Evolutionary conservation across 2,329 filamentous ascomycete species (phyloP).

Genomic region (Mycosphaerella arachidis): DNA sequence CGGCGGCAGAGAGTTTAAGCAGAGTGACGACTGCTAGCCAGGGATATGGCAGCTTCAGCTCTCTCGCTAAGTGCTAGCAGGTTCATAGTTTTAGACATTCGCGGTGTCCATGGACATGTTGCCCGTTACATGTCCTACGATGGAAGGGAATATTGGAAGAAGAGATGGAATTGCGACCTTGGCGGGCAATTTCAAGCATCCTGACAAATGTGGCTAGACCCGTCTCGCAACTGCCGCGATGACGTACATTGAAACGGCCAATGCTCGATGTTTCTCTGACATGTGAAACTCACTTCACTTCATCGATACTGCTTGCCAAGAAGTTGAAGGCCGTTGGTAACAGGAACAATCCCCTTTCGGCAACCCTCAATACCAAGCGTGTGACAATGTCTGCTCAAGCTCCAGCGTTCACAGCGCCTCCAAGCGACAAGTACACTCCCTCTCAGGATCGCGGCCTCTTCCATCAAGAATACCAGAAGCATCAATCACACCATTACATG

Average conservation of each 20-base stretch:
- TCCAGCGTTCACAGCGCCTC: conserved; percentile 17
- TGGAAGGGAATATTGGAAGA: too few relatives aligned
- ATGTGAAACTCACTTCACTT: background rate
- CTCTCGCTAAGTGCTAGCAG: background rate
- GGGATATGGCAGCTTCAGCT: background rate
- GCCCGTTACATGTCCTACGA: too few relatives aligned
- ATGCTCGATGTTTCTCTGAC: background rate
- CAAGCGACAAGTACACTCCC: conserved; percentile 27
- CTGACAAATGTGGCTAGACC: too few relatives aligned
- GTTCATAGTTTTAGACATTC: too few relatives aligned
- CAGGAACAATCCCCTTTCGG: too few relatives aligned
- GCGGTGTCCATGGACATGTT: too few relatives aligned
- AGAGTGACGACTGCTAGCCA: background rate
- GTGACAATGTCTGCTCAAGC: conserved; percentile 22
- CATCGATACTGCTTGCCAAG: too few relatives aligned
- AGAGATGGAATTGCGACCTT: too few relatives aligned
- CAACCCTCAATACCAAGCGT: too few relatives aligned
- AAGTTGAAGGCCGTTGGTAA: too few relatives aligned
- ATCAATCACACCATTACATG: conserved; percentile 29
- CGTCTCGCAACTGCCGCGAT: background rate
- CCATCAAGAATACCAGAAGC: conserved; percentile 26
- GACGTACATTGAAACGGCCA: background rate
- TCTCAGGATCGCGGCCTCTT: conserved; percentile 27
- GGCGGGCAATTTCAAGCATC: too few relatives aligned
- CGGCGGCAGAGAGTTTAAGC: conserved; percentile 7